Base-by-base conservation (phyloP, 345 rosid genomes). In the Linum trigynum region DNA sequence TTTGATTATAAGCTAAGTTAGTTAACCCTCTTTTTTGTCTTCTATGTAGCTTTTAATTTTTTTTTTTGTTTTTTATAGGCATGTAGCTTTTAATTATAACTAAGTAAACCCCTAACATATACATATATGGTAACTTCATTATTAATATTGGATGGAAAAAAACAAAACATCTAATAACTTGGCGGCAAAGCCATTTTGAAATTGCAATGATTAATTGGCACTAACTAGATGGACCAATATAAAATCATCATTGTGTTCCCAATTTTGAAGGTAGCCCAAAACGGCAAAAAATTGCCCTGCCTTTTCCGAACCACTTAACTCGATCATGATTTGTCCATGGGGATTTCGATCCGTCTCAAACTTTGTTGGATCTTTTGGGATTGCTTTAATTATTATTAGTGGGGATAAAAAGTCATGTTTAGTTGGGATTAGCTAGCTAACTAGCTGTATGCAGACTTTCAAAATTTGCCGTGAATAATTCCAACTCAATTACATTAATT, bases 121-220 rank as follows among this genome's bases (percentile, higher is more conserved):
- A 45, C 12, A 7, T 7, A 41, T 41, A 41, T 41, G 45, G 9
- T 41, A 8, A 4, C 45, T 4, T 41, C 6, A 41, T 41, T 41
- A 41, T 41, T 41, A 41, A 41, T 41, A 41, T 4, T 0, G 9
- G 5, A 41, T 41, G 45, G 45, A 41, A 8, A 41, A 3, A 4
- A 4, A 14, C 12, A 45, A 45, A 45, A 14, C 51, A 45, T 23
- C 55, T 62, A 12, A 23, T 16, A 8, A 37, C 69, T 71, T 32
- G 63, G 78, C 67, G 71, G 74, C 71, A 56, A 68, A 74, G 68
- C 7, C 2, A 63, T 71, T 76, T 66, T 48, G 73, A 73, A 23
- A 17, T 38, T 41, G 7, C 12, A 53, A 50, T 42, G 62, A 45
- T 55, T 45, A 14, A 8, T 9, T 9, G 10, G 51, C 12, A 45